These are phyloP conservation scores for Helotiales sp. DNA, from an alignment of 2,329 filamentous ascomycete species.

Conservation along the genomic window DNA sequence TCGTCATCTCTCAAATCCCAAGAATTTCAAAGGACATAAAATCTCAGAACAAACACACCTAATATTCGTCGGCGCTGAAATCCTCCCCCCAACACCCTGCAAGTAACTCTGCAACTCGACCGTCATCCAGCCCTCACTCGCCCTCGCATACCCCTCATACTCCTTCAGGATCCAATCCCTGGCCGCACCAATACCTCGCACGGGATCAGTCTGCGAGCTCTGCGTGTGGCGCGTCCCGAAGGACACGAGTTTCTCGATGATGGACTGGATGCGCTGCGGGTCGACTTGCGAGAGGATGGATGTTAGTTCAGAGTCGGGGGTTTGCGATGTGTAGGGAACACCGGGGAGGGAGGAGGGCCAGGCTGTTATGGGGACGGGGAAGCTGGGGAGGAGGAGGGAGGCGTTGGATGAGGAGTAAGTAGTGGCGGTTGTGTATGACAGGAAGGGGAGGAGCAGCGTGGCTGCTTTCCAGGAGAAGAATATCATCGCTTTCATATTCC, in stretches of 20 bases:
- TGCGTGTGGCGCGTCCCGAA: conserved; percentile 64
- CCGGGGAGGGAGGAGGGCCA: conserved; percentile 26
- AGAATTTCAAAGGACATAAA: too few relatives aligned
- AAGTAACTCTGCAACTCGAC: conserved; percentile 58
- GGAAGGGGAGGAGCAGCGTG: neutral
- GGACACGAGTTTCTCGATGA: conserved; percentile 57
- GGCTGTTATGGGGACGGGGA: conserved; percentile 17
- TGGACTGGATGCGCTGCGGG: conserved; percentile 53
- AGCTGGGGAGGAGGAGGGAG: conserved; percentile 14
- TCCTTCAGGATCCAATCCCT: conserved; percentile 60
- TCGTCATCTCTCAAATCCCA: too few relatives aligned
- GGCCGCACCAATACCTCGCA: conserved; percentile 60
- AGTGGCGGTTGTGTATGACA: neutral
- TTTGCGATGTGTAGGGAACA: conserved; percentile 26
- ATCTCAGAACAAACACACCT: neutral
- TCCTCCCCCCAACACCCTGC: conserved; percentile 52
- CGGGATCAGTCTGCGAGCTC: conserved; percentile 55
- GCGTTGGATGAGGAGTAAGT: conserved; percentile 3
- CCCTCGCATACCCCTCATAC: conserved; percentile 53
- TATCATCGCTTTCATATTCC: neutral
- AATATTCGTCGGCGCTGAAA: conserved; percentile 57
- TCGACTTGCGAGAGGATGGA: conserved; percentile 27
- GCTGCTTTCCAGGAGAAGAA: neutral
- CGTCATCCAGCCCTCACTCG: conserved; percentile 55
- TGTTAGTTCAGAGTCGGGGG: conserved; percentile 27